Conservation (phyloP, 495 filamentous ascomycete species). For the Penicillium roqueforti region DNA sequence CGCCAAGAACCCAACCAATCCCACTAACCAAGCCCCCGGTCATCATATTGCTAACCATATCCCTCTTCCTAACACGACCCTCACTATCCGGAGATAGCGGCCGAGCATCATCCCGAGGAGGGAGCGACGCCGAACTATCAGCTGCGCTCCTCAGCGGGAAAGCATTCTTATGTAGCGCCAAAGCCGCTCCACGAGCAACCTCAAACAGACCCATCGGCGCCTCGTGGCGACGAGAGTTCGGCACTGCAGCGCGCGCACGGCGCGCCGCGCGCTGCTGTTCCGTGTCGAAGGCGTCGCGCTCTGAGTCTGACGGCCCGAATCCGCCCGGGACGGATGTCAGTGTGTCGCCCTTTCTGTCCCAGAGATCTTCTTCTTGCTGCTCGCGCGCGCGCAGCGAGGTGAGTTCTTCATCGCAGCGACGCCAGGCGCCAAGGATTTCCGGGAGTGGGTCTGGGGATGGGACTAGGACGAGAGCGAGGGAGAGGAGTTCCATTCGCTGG, state of each 20-base stretch:
- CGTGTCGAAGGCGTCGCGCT: constrained; percentile 44
- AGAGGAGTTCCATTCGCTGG: constrained; percentile 88
- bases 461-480: constrained; percentile 75
- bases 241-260: constrained; percentile 31
- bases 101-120: constrained; percentile 21
- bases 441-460: constrained; percentile 67
- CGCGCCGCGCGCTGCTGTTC: constrained; percentile 34
- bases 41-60: constrained; percentile 73
- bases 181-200: constrained; percentile 75
- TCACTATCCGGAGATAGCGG: constrained; percentile 27
- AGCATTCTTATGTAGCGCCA: constrained; percentile 64
- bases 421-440: constrained; percentile 81
- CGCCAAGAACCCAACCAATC: constrained; percentile 81
- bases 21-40: constrained; percentile 72
- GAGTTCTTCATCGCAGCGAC: constrained; percentile 83
- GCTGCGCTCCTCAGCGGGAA: constrained; percentile 47
- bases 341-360: constrained; percentile 63
- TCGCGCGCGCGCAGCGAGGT: constrained; percentile 64
- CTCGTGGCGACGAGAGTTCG: constrained; percentile 53
- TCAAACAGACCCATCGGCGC: constrained; percentile 94
- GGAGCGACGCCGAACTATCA: constrained; percentile 7
- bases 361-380: constrained; percentile 66
- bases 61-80: constrained; percentile 65
- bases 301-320: constrained; percentile 49
- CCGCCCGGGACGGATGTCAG: constrained; percentile 59